A percentile compares a stretch with the other conserved stretches of the same genome.
phyloP scores from a whole-genome alignment of 2,329 filamentous ascomycete species.

The Diaporthe ampelina region DNA sequence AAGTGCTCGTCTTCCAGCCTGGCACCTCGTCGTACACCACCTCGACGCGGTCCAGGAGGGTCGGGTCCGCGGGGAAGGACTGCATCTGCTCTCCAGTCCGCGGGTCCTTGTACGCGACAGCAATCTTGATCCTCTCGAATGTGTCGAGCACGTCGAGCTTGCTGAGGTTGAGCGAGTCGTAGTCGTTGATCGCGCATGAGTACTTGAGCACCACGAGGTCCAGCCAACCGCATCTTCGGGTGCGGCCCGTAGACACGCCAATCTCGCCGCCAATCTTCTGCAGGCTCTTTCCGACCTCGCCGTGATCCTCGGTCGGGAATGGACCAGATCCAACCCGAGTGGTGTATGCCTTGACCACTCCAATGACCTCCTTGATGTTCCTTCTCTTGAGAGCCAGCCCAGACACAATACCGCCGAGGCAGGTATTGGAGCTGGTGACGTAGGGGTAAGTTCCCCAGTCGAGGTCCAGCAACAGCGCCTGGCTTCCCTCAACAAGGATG shows the following conservation, averaged over 20 bases:
- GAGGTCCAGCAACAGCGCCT: slow-evolving; percentile 73
- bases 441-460: slow-evolving; percentile 72
- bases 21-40: slow-evolving; percentile 77
- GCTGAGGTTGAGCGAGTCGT: neutral
- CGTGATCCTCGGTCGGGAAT: slow-evolving; percentile 70
- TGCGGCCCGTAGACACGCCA: slow-evolving; percentile 63
- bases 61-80: too few relatives aligned
- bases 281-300: slow-evolving; percentile 54
- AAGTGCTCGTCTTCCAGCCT: slow-evolving; percentile 78
- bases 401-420: slow-evolving; percentile 71
- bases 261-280: slow-evolving; percentile 56
- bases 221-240: slow-evolving; percentile 70
- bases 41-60: slow-evolving; percentile 66
- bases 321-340: slow-evolving; percentile 59
- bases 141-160: too few relatives aligned
- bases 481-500: slow-evolving; percentile 74
- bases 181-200: slow-evolving; percentile 71
- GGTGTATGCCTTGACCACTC: slow-evolving; percentile 72
- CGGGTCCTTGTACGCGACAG: too few relatives aligned
- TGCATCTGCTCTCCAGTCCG: too few relatives aligned
- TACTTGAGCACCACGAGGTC: slow-evolving; percentile 80
- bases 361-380: slow-evolving; percentile 69
- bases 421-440: slow-evolving; percentile 71
- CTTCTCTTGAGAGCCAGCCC: slow-evolving; percentile 69
- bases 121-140: too few relatives aligned